Conservation (phyloP, 2,329 filamentous ascomycete genomes). For the Penicillium sclerotigenum region DNA sequence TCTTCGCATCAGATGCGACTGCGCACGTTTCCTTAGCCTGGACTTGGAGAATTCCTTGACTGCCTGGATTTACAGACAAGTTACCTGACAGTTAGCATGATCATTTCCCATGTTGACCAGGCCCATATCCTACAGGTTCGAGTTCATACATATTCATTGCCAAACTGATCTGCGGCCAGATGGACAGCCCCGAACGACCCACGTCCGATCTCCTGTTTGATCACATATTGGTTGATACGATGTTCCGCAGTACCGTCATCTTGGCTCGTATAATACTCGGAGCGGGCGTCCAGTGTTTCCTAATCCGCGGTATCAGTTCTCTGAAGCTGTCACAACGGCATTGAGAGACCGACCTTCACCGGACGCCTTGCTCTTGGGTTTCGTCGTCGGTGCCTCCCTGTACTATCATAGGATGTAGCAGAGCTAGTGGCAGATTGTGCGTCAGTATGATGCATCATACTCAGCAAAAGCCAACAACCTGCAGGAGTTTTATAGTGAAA, state of each 20-base stretch:
- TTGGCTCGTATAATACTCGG: slow-evolving; percentile 81
- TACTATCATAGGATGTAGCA: slow-evolving; percentile 55
- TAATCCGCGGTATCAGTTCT: slow-evolving; percentile 37
- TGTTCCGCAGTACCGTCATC: slow-evolving; percentile 77
- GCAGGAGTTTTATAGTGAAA: background rate
- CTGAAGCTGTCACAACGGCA: slow-evolving; percentile 1
- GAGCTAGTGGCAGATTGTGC: slow-evolving; percentile 6
- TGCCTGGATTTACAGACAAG: slow-evolving; percentile 55
- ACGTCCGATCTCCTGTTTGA: slow-evolving; percentile 92
- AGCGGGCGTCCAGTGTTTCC: slow-evolving; percentile 89
- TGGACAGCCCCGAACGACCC: slow-evolving; percentile 95
- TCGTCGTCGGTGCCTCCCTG: slow-evolving; percentile 63
- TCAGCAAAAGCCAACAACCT: background rate
- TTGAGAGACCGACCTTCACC: slow-evolving; percentile 55
- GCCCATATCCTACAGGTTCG: background rate
- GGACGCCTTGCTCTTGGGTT: slow-evolving; percentile 58
- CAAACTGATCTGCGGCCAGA: slow-evolving; percentile 83
- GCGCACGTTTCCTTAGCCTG: slow-evolving; percentile 79
- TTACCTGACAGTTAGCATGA: slow-evolving; percentile 15
- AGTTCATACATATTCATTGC: slow-evolving; percentile 78
- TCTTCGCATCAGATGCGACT: slow-evolving; percentile 78
- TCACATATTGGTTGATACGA: slow-evolving; percentile 90
- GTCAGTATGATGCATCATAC: background rate
- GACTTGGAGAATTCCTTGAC: slow-evolving; percentile 98
- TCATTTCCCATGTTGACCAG: slow-evolving; percentile 2